phyloP scores from a whole-genome alignment of 495 filamentous ascomycete genomes.

The Neohortaea acidophila region DNA sequence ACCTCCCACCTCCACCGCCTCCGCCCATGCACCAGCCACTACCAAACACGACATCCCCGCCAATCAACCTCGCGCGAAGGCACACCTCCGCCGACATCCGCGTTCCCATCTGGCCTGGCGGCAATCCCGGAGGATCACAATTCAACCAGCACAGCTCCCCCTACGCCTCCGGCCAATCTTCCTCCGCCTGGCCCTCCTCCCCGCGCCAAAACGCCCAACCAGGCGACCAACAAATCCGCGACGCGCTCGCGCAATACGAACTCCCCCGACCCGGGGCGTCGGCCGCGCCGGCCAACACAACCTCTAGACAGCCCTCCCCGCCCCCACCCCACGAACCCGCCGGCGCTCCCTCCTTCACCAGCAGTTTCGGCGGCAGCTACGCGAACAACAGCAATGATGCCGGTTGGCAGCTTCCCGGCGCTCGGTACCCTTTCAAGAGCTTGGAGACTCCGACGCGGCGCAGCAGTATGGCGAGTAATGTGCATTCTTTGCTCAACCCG shows the following conservation, averaged over 20 bases:
- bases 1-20: slow-evolving; percentile 49
- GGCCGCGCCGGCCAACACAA: slow-evolving; percentile 19
- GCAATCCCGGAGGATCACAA: slow-evolving; percentile 11
- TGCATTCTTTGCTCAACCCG: slow-evolving; percentile 69
- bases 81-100: slow-evolving; percentile 96
- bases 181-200: slow-evolving; percentile 54
- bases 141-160: slow-evolving; percentile 43
- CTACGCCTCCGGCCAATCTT: slow-evolving; percentile 54
- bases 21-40: slow-evolving; percentile 47
- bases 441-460: slow-evolving; percentile 39
- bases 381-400: slow-evolving; percentile 36
- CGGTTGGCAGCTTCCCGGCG: slow-evolving; percentile 41
- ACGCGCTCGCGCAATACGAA: slow-evolving; percentile 70
- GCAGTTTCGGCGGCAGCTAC: slow-evolving; percentile 21
- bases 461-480: slow-evolving; percentile 61
- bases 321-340: slow-evolving; percentile 37
- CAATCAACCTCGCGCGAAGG: slow-evolving; percentile 60
- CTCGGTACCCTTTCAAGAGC: slow-evolving; percentile 31
- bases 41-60: slow-evolving; percentile 57
- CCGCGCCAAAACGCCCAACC: slow-evolving; percentile 5
- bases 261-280: slow-evolving; percentile 46
- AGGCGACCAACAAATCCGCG: slow-evolving; percentile 67
- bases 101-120: slow-evolving; percentile 66
- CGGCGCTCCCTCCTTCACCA: slow-evolving; percentile 10
- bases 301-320: slow-evolving; percentile 52